Evolutionary conservation across 1,284 basidiomycete genomes (phyloP).

Genomic region (Earliella scabrosa): DNA sequence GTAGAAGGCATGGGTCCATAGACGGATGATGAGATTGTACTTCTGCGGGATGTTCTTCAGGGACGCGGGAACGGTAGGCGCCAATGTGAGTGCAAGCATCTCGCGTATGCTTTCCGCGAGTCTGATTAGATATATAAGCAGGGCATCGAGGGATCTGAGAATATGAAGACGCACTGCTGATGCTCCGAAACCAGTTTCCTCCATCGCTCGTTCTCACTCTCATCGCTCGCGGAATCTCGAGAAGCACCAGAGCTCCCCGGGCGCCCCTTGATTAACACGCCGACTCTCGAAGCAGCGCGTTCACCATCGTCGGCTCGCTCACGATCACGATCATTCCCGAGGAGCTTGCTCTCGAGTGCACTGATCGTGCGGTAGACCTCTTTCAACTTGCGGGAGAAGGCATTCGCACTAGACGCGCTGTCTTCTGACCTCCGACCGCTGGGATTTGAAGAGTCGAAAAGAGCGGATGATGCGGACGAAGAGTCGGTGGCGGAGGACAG

Average conservation of each 20-base stretch:
- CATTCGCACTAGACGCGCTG: slow-evolving; percentile 64
- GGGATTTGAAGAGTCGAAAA: slow-evolving; percentile 48
- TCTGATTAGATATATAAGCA: slow-evolving; percentile 42
- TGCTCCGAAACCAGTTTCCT: slow-evolving; percentile 67
- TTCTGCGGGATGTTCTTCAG: slow-evolving; percentile 88
- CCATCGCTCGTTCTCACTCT: slow-evolving; percentile 70
- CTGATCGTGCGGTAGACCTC: slow-evolving; percentile 79
- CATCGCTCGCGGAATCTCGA: slow-evolving; percentile 42
- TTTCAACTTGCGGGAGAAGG: slow-evolving; percentile 79
- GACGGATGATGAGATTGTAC: slow-evolving; percentile 92
- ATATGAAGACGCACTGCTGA: slow-evolving; percentile 59
- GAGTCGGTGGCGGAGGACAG: slow-evolving; percentile 73
- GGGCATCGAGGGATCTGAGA: neutral
- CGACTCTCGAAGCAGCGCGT: slow-evolving; percentile 25
- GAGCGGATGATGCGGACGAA: slow-evolving; percentile 69
- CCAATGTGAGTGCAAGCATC: slow-evolving; percentile 84
- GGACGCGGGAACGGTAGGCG: slow-evolving; percentile 86
- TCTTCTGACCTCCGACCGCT: slow-evolving; percentile 45
- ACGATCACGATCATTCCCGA: slow-evolving; percentile 60
- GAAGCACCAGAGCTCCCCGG: slow-evolving; percentile 37
- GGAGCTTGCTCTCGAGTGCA: slow-evolving; percentile 71
- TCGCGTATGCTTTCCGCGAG: slow-evolving; percentile 90
- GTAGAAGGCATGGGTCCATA: slow-evolving; percentile 94
- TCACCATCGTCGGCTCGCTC: slow-evolving; percentile 35
- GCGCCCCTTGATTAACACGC: slow-evolving; percentile 57